phyloP scores from a whole-genome alignment of 2,329 filamentous ascomycete species.

The Ceratocystis ficicola region DNA sequence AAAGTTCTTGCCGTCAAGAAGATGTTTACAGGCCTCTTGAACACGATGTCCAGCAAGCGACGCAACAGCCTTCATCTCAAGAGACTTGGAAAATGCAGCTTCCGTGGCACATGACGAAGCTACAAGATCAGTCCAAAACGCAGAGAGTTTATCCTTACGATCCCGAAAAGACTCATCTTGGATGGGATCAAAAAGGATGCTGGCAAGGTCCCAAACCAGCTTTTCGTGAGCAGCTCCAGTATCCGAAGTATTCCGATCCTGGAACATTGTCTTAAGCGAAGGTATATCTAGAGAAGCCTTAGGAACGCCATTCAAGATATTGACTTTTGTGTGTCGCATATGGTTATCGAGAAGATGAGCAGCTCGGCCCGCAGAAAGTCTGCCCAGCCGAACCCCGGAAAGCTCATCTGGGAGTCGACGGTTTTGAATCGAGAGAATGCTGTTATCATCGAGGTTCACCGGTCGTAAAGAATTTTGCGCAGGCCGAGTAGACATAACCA shows the following conservation, averaged over 20 bases:
- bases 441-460: slow-evolving; percentile 5
- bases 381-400: slow-evolving; percentile 53
- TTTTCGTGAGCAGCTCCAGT: slow-evolving; percentile 50
- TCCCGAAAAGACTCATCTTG: slow-evolving; percentile 25
- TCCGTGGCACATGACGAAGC: slow-evolving; percentile 44
- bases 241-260: slow-evolving; percentile 33
- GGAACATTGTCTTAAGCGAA: slow-evolving; percentile 33
- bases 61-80: slow-evolving; percentile 74
- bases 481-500: slow-evolving; percentile 44
- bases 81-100: slow-evolving; percentile 46
- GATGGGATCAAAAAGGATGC: slow-evolving; percentile 72
- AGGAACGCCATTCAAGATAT: slow-evolving; percentile 46
- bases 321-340: slow-evolving; percentile 43
- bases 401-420: slow-evolving; percentile 49
- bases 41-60: slow-evolving; percentile 68
- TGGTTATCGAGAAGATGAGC: slow-evolving; percentile 45
- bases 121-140: slow-evolving; percentile 55
- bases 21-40: slow-evolving; percentile 66
- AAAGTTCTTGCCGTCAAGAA: slow-evolving; percentile 65
- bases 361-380: slow-evolving; percentile 46
- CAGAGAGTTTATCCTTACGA: slow-evolving; percentile 53
- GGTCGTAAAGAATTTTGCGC: slow-evolving; percentile 19
- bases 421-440: slow-evolving; percentile 37
- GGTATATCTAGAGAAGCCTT: slow-evolving; percentile 37
- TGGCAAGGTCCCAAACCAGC: slow-evolving; percentile 72